phyloP scores from a whole-genome alignment of 2,329 filamentous ascomycete genomes.

The Ilyonectria sp. region DNA sequence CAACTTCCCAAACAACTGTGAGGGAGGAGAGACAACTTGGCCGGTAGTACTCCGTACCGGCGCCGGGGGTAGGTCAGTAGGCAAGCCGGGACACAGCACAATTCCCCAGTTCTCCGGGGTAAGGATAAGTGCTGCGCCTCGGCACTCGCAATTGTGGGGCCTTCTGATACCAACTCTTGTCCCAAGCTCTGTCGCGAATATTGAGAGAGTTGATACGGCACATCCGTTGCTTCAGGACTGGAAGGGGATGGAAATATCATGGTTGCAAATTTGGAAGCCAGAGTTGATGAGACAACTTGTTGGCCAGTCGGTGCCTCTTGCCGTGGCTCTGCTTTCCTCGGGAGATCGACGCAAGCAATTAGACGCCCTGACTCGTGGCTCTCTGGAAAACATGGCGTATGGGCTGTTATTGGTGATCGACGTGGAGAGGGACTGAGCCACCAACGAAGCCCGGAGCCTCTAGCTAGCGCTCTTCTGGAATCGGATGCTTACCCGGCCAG shows the following conservation, averaged over 20 bases:
- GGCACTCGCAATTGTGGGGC: neutral
- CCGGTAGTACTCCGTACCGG: neutral
- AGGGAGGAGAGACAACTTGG: neutral
- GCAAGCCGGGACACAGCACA: neutral
- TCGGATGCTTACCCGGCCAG: slow-evolving; percentile 24
- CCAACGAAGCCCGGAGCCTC: slow-evolving; percentile 28
- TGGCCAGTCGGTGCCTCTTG: slow-evolving; percentile 21
- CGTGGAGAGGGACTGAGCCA: slow-evolving; percentile 27
- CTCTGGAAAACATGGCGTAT: slow-evolving; percentile 18
- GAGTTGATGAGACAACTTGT: slow-evolving; percentile 2
- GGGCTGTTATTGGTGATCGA: slow-evolving; percentile 30
- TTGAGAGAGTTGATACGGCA: slow-evolving; percentile 13
- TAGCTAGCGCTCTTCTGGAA: slow-evolving; percentile 32
- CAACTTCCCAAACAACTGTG: neutral
- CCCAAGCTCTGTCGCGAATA: neutral
- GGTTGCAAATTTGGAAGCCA: slow-evolving; percentile 2
- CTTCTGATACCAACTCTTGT: slow-evolving; percentile 13
- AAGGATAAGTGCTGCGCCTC: slow-evolving; percentile 11
- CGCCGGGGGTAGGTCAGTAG: neutral
- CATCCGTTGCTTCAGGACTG: slow-evolving; percentile 5
- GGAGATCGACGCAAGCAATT: slow-evolving; percentile 48
- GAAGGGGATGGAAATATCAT: neutral
- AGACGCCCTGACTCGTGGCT: slow-evolving; percentile 42
- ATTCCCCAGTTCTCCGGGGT: neutral
- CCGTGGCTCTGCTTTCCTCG: slow-evolving; percentile 30